Evolutionary conservation across 371 early-diverging fungal species (phyloP).

Genomic region (Saksenaea vasiformis): DNA sequence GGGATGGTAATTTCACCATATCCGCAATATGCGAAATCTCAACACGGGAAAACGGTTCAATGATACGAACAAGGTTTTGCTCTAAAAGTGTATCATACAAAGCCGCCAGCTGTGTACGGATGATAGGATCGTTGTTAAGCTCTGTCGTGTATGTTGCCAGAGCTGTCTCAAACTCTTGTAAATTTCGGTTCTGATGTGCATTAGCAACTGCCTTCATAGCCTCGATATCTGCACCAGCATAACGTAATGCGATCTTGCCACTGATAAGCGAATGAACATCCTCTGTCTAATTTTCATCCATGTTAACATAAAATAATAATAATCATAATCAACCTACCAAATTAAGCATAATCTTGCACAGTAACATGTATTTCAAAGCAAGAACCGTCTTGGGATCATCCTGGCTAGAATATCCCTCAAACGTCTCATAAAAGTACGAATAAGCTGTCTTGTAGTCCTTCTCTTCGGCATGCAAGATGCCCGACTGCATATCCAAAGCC

Average conservation of each 20-base stretch:
- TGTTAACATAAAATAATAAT: not conserved
- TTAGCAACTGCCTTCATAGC: conserved; percentile 94
- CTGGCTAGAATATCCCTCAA: conserved; percentile 90
- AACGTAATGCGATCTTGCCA: conserved; percentile 80
- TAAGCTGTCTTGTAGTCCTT: conserved; percentile 98
- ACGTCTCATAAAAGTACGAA: conserved; percentile 98
- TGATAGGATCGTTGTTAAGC: conserved; percentile 89
- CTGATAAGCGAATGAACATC: conserved; percentile 86
- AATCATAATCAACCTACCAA: conserved; percentile 22
- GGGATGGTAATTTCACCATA: conserved; percentile 87
- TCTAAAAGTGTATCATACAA: conserved; percentile 97
- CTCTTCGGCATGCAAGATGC: conserved; percentile 97
- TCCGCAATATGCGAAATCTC: conserved; percentile 95
- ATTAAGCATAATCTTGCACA: conserved; percentile 98
- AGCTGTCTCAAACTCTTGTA: conserved; percentile 92
- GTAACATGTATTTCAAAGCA: conserved; percentile 94
- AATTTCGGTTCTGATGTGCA: conserved; percentile 92
- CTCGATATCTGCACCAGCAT: conserved; percentile 80
- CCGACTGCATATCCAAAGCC: conserved; percentile 95
- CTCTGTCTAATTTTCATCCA: conserved; percentile 59
- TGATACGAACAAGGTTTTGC: conserved; percentile 96
- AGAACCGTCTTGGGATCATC: conserved; percentile 86
- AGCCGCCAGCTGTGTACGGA: conserved; percentile 85
- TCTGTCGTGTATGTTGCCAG: conserved; percentile 85
- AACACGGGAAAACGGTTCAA: conserved; percentile 97